Base-by-base conservation (phyloP, 2,329 filamentous ascomycete genomes). In the Fusarium sp. region DNA sequence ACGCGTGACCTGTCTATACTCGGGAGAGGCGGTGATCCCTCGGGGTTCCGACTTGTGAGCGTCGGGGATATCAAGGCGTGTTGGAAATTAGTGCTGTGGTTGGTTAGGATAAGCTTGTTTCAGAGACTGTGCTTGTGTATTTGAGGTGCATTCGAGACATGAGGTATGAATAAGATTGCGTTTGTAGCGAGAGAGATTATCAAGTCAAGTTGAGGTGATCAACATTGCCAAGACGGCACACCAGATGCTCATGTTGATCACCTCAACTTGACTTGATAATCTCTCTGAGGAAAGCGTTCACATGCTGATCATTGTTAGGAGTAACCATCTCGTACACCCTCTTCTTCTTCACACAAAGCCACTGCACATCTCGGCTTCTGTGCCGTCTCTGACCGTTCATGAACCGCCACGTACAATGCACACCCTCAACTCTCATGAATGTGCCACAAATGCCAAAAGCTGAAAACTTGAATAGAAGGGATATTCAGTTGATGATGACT, bases 331-430 rank as follows among this genome's bases (percentile, higher is more conserved):
- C 42, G 53, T 48, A 66, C 66, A 69, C 66, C 62, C 52, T 69
- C 64, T 69, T 67, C 16, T 16, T 52, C 48, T 11, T 38, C 29
- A 35, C 37, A 61, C 23, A 55, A 48, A 47, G 29, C 47, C 48
- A 66, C 63, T 65, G 39, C 61, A 46, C 20, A 60, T 42, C 63
- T 49, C 65, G 66, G 50, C 50, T 47, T 52, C 41, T 55, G 33
- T 70, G 68, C 68, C 68, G 68, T 42, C 54, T 66, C 49, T 71
- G 60, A 55, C 68, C 54, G 64, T 39, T 44, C 53, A 56, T 52
- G 41, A 39, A 13, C 49, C 65, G 48, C 65, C 59, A 68, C 64
- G 58, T 68, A 68, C 43, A 43, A 46, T 33, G 44, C 49, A 69
- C 65, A 66, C 65, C 54, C 42, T 38, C 44, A 61, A 20, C 39